Conservation (phyloP, 306 rosid species). For the Vigna trinervia region DNA sequence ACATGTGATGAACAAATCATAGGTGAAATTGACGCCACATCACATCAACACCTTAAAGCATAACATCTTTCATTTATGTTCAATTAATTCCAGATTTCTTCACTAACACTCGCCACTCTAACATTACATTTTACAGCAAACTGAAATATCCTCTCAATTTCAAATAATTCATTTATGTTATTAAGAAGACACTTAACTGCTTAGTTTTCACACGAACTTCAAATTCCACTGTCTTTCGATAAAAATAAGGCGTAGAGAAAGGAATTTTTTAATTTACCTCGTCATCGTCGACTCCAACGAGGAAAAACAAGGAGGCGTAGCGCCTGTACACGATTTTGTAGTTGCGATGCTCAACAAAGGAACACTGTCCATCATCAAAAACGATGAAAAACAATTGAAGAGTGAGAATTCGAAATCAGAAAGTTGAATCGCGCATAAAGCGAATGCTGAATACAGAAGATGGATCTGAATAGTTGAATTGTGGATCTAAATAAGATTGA, state of each 20-base stretch:
- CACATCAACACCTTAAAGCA: no score
- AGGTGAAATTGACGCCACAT: no score
- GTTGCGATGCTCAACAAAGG: slow-evolving; percentile 97
- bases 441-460: not conserved
- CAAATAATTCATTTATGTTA: not conserved
- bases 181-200: not conserved
- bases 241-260: slow-evolving; percentile 13
- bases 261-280: slow-evolving; percentile 71
- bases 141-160: slow-evolving; percentile 2
- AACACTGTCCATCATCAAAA: slow-evolving; percentile 70
- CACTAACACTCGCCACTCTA: not conserved
- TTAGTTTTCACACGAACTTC: not conserved
- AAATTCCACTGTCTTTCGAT: not conserved
- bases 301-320: slow-evolving; percentile 92
- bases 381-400: slow-evolving; percentile 34
- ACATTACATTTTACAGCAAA: slow-evolving; percentile 10
- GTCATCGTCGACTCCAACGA: slow-evolving; percentile 93
- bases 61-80: no score
- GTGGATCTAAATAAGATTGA: not conserved
- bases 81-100: not conserved
- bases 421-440: not conserved
- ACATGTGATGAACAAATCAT: not conserved
- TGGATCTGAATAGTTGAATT: not conserved
- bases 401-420: slow-evolving; percentile 39
- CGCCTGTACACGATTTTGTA: slow-evolving; percentile 96